phyloP scores from a whole-genome alignment of 1,284 basidiomycete species.

The Ganoderma resinaceum region DNA sequence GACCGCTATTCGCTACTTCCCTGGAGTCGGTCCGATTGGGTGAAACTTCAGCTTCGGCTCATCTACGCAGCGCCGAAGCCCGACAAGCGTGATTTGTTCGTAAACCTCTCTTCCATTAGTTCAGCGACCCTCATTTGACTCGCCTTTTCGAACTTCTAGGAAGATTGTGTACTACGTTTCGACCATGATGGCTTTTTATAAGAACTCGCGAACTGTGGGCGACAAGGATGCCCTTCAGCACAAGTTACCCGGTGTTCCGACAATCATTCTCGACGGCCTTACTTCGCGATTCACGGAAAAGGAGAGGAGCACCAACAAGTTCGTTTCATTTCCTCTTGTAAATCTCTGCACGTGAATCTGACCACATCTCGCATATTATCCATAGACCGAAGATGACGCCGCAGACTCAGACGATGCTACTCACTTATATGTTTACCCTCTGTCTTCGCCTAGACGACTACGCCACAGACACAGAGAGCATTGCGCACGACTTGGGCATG shows the following conservation, averaged over 20 bases:
- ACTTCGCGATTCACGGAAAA: slow-evolving; percentile 84
- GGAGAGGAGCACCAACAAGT: slow-evolving; percentile 68
- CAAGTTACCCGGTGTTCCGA: slow-evolving; percentile 66
- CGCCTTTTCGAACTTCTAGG: slow-evolving; percentile 45
- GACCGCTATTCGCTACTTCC: slow-evolving; percentile 68
- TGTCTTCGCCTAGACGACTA: slow-evolving; percentile 83
- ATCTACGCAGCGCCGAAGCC: slow-evolving; percentile 52
- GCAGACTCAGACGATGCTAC: slow-evolving; percentile 71
- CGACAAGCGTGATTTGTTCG: slow-evolving; percentile 67
- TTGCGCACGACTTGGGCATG: slow-evolving; percentile 80
- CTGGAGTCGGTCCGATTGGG: slow-evolving; percentile 69
- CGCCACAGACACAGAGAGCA: slow-evolving; percentile 67
- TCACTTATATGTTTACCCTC: slow-evolving; percentile 82
- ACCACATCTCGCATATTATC: slow-evolving; percentile 10
- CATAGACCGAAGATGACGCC: slow-evolving; percentile 73
- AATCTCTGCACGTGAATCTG: not conserved
- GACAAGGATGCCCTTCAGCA: slow-evolving; percentile 60
- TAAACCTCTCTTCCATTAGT: slow-evolving; percentile 2
- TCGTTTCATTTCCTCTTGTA: slow-evolving; percentile 33
- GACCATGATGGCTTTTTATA: slow-evolving; percentile 74
- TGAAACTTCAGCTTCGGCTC: slow-evolving; percentile 63
- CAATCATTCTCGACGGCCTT: slow-evolving; percentile 74
- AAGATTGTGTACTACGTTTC: slow-evolving; percentile 84
- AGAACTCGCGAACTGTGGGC: slow-evolving; percentile 50
- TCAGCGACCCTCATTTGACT: not conserved